Conservation (phyloP, 305 asterid species). For the Rubia balearica region DNA sequence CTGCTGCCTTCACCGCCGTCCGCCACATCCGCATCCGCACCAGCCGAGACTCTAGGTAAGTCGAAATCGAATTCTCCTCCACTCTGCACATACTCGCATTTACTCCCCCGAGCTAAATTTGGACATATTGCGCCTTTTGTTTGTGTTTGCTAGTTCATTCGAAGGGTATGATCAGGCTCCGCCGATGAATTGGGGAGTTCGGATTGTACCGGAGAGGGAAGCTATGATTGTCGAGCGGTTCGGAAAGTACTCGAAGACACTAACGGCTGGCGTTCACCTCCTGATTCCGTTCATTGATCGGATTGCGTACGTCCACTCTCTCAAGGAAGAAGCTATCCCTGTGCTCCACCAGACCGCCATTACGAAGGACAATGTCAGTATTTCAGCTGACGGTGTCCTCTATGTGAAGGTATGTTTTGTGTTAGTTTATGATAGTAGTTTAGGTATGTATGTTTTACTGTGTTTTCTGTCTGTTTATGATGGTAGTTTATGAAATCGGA, state of each 20-base stretch:
- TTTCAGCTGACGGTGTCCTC: constrained; percentile 73
- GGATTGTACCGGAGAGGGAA: constrained; percentile 85
- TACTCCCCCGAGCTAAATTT: too few species aligned
- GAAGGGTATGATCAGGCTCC: constrained; percentile 44
- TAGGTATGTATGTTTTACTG: constrained; percentile 22
- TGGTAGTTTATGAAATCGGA: neutral
- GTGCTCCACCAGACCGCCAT: constrained; percentile 80
- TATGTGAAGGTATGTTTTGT: constrained; percentile 54
- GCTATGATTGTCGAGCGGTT: constrained; percentile 82
- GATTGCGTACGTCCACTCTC: constrained; percentile 82
- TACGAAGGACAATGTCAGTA: constrained; percentile 88
- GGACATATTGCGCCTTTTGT: too few species aligned
- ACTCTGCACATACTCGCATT: too few species aligned
- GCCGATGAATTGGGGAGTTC: constrained; percentile 81
- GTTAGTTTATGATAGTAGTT: neutral
- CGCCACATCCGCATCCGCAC: constrained; percentile 37
- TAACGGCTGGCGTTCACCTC: constrained; percentile 76
- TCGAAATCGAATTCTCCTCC: neutral
- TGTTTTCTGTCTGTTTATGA: neutral
- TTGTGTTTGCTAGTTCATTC: neutral
- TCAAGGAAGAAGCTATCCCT: constrained; percentile 81
- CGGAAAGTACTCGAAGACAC: constrained; percentile 69
- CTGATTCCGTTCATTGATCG: constrained; percentile 75
- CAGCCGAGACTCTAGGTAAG: constrained; percentile 26
- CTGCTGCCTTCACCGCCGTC: constrained; percentile 16